Evolutionary conservation across 495 filamentous ascomycete genomes (phyloP).

Genomic region (Pseudevernia furfuracea): DNA sequence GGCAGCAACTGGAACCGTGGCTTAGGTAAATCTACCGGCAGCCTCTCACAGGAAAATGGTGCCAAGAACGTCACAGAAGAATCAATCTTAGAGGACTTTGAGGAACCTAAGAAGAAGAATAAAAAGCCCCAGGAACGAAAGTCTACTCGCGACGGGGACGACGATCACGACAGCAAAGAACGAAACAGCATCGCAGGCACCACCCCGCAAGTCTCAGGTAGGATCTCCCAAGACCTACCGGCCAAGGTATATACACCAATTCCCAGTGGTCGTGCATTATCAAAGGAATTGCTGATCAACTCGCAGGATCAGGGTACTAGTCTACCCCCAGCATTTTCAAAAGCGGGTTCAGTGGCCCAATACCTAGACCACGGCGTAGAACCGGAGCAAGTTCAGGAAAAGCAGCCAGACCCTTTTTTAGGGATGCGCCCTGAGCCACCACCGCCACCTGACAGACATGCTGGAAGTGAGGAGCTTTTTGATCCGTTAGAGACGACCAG

Average conservation of each 20-base stretch:
- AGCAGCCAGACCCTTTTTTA: conserved; percentile 44
- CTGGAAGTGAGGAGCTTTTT: conserved; percentile 3
- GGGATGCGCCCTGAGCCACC: conserved; percentile 44
- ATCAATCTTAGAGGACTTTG: conserved; percentile 26
- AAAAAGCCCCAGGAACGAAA: conserved; percentile 39
- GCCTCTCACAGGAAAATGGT: conserved; percentile 6
- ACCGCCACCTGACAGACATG: conserved; percentile 23
- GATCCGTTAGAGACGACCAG: conserved; percentile 21
- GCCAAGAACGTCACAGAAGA: conserved; percentile 11
- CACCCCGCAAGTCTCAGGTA: conserved; percentile 19
- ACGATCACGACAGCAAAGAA: conserved; percentile 26
- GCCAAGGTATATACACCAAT: conserved; percentile 24
- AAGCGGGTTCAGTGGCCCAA: conserved; percentile 11
- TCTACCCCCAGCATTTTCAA: conserved; percentile 8
- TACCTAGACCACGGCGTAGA: conserved; percentile 10
- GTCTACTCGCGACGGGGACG: conserved; percentile 31
- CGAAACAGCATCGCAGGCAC: conserved; percentile 5
- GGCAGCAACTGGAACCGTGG: conserved; percentile 33
- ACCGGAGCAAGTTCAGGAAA: conserved; percentile 18
- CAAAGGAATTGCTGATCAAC: conserved; percentile 16
- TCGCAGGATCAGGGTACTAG: conserved; percentile 16
- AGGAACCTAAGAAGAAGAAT: conserved; percentile 37
- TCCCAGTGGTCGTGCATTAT: conserved; percentile 11
- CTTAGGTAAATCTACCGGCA: conserved; percentile 23
- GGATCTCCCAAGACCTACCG: conserved; percentile 25